Evolutionary conservation across 768 basidiomycete species (phyloP).

Genomic region (Termitomyces sp.): DNA sequence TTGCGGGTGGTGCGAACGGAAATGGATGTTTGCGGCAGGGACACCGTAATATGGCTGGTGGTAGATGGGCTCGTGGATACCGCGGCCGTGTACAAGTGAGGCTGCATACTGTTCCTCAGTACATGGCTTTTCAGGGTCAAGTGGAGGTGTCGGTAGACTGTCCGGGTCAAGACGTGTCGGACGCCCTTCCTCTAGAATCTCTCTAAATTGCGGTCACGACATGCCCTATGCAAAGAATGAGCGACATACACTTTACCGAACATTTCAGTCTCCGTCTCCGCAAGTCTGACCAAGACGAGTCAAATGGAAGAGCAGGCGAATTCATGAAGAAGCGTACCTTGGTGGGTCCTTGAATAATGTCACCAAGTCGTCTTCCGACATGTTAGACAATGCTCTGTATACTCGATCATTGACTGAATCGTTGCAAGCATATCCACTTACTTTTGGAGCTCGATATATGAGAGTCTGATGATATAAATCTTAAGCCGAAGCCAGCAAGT

Average conservation of each 20-base stretch:
- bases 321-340: background rate
- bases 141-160: constrained; percentile 11
- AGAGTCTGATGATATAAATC: background rate
- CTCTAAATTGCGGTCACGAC: background rate
- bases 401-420: background rate
- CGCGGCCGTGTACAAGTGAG: constrained; percentile 57
- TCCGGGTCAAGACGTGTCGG: constrained; percentile 11
- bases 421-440: background rate
- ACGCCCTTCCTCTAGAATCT: constrained; percentile 1
- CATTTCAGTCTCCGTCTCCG: constrained; percentile 13
- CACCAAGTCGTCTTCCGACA: constrained; percentile 9
- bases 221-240: background rate
- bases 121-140: constrained; percentile 13
- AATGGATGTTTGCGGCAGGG: constrained; percentile 78
- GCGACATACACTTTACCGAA: constrained; percentile 8
- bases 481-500: background rate
- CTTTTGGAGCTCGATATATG: constrained; percentile 4
- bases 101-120: constrained; percentile 46
- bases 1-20: constrained; percentile 67
- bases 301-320: background rate
- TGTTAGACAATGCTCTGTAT: constrained; percentile 1
- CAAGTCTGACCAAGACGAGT: constrained; percentile 5
- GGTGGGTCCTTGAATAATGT: constrained; percentile 8
- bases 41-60: constrained; percentile 61
- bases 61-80: constrained; percentile 44